Conservation (phyloP, 1,139 yeast species). For the Debaryomycetaceae sp. region DNA sequence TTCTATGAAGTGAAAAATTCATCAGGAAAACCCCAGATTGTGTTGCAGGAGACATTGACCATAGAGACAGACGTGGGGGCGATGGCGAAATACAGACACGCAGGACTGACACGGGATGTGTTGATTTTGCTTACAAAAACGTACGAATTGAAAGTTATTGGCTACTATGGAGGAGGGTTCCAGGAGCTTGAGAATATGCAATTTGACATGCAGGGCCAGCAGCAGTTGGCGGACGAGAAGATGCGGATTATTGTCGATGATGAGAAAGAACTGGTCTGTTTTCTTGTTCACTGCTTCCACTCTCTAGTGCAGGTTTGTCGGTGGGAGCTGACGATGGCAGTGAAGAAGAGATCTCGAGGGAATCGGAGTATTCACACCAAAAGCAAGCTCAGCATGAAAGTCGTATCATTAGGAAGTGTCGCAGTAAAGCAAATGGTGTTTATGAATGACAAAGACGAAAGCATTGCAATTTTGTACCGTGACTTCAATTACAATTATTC, state of each 20-base stretch:
- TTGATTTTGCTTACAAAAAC: conserved; percentile 15
- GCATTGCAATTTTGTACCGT: conserved; percentile 32
- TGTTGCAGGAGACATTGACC: conserved; percentile 11
- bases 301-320: conserved; percentile 25
- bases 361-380: conserved; percentile 1
- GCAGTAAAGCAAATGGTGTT: conserved; percentile 23
- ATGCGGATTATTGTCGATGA: conserved; percentile 20
- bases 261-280: conserved; percentile 11
- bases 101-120: conserved; percentile 11
- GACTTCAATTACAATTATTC: conserved; percentile 34
- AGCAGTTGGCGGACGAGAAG: conserved; percentile 22
- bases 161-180: conserved; percentile 8
- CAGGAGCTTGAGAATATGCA: conserved; percentile 7
- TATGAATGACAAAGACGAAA: conserved; percentile 3
- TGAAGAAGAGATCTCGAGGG: conserved; percentile 1
- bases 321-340: conserved; percentile 7
- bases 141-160: conserved; percentile 10
- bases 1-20: conserved; percentile 11
- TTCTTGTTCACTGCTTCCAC: conserved; percentile 28
- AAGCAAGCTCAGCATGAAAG: conserved; percentile 8
- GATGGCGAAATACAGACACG: conserved; percentile 12
- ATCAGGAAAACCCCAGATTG: conserved; percentile 3
- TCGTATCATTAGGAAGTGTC: conserved; percentile 27
- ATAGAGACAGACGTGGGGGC: conserved; percentile 16
- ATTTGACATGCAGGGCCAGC: conserved; percentile 28